Evolutionary conservation across 768 basidiomycete species (phyloP).

Genomic region (Favolaschia claudopus): DNA sequence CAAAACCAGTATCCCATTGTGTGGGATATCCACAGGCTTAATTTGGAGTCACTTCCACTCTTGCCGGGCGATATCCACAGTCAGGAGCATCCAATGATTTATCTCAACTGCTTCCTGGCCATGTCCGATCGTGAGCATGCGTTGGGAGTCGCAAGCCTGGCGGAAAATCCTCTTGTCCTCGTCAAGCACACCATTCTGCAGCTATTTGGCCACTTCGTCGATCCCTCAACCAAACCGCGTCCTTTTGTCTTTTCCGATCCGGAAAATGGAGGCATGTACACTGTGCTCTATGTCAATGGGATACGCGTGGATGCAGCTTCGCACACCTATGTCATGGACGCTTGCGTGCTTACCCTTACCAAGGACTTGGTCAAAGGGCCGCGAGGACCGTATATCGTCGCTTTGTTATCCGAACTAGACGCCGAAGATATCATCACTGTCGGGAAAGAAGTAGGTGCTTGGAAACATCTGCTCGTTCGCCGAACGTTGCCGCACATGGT

Average conservation of each 20-base stretch:
- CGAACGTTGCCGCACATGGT: conserved; percentile 52
- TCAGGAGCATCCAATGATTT: conserved; percentile 24
- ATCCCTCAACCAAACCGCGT: conserved; percentile 22
- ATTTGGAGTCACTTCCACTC: conserved; percentile 42
- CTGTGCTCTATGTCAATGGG: conserved; percentile 45
- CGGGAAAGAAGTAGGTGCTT: conserved; percentile 40
- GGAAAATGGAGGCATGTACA: conserved; percentile 31
- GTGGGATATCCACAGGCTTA: conserved; percentile 50
- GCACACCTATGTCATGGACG: conserved; percentile 51
- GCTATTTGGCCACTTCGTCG: conserved; percentile 32
- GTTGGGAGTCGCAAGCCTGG: neutral
- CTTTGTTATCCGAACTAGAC: neutral
- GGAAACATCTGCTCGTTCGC: conserved; percentile 48
- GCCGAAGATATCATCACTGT: neutral
- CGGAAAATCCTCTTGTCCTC: neutral
- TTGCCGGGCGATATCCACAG: conserved; percentile 30
- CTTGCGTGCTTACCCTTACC: conserved; percentile 45
- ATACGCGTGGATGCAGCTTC: conserved; percentile 48
- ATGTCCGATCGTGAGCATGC: conserved; percentile 39
- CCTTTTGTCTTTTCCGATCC: conserved; percentile 29
- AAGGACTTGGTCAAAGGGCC: conserved; percentile 14
- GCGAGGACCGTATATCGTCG: conserved; percentile 5
- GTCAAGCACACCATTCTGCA: conserved; percentile 19
- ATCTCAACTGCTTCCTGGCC: conserved; percentile 34
- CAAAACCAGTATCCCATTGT: conserved; percentile 38